Percentiles rank a stretch among this genome's conserved stretches.
Evolutionary conservation across 2,329 filamentous ascomycete species (phyloP).

Genomic region (Penicillium sp.): DNA sequence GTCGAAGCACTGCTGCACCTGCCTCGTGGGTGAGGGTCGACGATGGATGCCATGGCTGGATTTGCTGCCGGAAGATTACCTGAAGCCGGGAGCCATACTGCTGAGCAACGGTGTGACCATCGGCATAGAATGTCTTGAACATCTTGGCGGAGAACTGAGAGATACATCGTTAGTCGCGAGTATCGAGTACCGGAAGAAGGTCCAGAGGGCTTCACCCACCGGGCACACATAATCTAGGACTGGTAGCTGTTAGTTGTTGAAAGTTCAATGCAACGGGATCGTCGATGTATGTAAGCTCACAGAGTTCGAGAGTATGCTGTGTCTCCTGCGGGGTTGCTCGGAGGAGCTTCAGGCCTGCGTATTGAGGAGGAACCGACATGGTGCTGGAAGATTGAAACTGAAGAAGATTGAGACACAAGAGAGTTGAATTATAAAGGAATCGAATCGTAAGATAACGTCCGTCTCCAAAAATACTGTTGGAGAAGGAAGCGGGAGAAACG

Average conservation of each 20-base stretch:
- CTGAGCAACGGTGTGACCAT: conserved; percentile 65
- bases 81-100: conserved; percentile 66
- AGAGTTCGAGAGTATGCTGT: conserved; percentile 45
- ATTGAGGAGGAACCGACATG: conserved; percentile 65
- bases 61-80: conserved; percentile 85
- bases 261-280: neutral
- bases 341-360: conserved; percentile 55
- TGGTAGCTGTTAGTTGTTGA: conserved; percentile 30
- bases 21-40: conserved; percentile 75
- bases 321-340: conserved; percentile 24
- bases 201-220: conserved; percentile 35
- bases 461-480: neutral
- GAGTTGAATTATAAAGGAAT: neutral
- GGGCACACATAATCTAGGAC: conserved; percentile 92
- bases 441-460: neutral
- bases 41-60: conserved; percentile 94
- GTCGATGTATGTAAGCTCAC: conserved; percentile 31
- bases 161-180: conserved; percentile 7
- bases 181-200: neutral
- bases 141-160: conserved; percentile 65
- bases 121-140: conserved; percentile 75
- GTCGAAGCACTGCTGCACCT: conserved; percentile 74
- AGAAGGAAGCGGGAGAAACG: neutral
- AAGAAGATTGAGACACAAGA: neutral
- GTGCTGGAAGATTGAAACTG: neutral